Conservation (phyloP, 768 basidiomycete genomes). For the Hysterangium stoloniferum region DNA sequence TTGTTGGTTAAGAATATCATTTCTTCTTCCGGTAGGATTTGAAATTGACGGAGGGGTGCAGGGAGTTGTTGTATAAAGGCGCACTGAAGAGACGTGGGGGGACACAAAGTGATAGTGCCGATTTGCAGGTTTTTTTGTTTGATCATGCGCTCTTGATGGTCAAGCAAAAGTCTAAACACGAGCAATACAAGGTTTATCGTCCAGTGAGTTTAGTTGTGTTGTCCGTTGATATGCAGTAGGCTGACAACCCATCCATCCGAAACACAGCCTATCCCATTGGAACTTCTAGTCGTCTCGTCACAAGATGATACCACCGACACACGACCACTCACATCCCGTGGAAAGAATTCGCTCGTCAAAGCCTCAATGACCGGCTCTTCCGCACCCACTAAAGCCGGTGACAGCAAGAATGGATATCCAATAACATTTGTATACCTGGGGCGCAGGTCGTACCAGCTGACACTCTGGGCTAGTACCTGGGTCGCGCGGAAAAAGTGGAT, state of each 20-base stretch:
- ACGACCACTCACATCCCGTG: constrained; percentile 15
- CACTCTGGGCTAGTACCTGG: constrained; percentile 84
- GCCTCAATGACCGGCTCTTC: constrained; percentile 39
- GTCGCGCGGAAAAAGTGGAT: constrained; percentile 90
- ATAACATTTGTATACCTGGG: constrained; percentile 94
- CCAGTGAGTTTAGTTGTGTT: constrained; percentile 48
- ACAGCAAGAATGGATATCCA: constrained; percentile 77
- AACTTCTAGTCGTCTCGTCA: constrained; percentile 77
- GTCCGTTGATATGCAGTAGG: background rate
- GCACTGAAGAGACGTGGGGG: constrained; percentile 77
- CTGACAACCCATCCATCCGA: background rate
- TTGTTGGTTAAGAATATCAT: background rate
- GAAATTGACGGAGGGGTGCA: constrained; percentile 75
- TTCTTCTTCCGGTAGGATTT: constrained; percentile 51
- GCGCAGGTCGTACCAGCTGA: constrained; percentile 83
- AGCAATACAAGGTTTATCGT: constrained; percentile 89
- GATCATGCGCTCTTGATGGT: constrained; percentile 96
- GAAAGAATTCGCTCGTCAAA: constrained; percentile 33
- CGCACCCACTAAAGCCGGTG: constrained; percentile 30
- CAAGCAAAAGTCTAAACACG: constrained; percentile 86
- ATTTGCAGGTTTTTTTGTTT: constrained; percentile 89
- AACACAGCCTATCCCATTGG: constrained; percentile 88
- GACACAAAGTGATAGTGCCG: constrained; percentile 68
- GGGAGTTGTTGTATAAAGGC: constrained; percentile 90
- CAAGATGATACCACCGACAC: constrained; percentile 48